phyloP scores from a whole-genome alignment of 106 monocot genomes.

The Platanthera zijinensis region DNA sequence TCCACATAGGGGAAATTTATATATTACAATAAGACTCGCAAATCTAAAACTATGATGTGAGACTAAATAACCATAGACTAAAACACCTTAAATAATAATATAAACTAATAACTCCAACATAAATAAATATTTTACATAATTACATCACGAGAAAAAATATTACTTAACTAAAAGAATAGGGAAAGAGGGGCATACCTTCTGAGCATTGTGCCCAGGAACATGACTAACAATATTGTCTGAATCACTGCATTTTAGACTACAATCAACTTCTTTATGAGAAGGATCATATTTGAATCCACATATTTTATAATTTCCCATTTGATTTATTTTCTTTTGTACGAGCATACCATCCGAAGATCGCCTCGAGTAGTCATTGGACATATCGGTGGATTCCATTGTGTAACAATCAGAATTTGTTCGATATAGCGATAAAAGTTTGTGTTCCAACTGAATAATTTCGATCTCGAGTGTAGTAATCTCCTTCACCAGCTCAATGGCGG shows the following conservation, averaged over 20 bases:
- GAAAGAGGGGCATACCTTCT: slow-evolving; percentile 8
- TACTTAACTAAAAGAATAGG: neutral
- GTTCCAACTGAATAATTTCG: slow-evolving; percentile 68
- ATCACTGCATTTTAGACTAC: neutral
- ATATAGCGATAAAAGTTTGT: slow-evolving; percentile 63
- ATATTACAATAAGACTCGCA: no score
- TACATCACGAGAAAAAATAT: no score
- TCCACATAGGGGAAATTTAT: no score
- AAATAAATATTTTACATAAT: no score
- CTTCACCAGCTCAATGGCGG: slow-evolving; percentile 44
- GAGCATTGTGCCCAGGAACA: neutral
- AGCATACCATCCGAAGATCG: slow-evolving; percentile 1
- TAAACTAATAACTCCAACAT: no score
- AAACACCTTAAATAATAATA: no score
- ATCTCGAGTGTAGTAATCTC: slow-evolving; percentile 72
- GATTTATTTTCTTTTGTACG: neutral
- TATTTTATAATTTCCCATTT: neutral
- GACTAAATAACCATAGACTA: no score
- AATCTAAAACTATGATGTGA: no score
- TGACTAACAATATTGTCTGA: neutral
- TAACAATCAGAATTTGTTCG: slow-evolving; percentile 48
- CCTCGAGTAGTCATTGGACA: neutral
- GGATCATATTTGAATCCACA: neutral
- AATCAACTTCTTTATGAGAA: neutral
- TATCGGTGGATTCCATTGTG: slow-evolving; percentile 3